phyloP scores from a whole-genome alignment of 129 eudicot genomes.

The Flaveria trinervia region DNA sequence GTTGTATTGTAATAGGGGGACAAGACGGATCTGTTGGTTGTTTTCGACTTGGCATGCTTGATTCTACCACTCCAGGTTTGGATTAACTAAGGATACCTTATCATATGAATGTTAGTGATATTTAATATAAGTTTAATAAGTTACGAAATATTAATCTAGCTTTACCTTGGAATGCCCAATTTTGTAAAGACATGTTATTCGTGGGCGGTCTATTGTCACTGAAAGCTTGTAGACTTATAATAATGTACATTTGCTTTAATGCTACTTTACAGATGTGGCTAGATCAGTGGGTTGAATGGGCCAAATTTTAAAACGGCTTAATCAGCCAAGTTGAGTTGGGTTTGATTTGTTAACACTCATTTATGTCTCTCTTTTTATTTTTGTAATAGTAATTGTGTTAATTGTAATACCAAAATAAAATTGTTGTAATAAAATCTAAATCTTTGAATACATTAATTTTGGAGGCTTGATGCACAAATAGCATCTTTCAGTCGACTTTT shows the following conservation, averaged over 20 bases:
- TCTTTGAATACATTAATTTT: background rate
- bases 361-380: background rate
- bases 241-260: constrained; percentile 9
- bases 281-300: background rate
- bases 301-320: background rate
- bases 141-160: background rate
- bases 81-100: background rate
- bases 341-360: background rate
- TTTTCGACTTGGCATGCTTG: constrained; percentile 72
- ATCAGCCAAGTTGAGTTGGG: background rate
- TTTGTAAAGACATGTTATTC: background rate
- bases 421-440: background rate
- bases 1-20: constrained; percentile 76
- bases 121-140: background rate
- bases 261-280: constrained; percentile 5
- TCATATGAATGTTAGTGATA: background rate
- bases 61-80: constrained; percentile 67
- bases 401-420: background rate
- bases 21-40: constrained; percentile 72
- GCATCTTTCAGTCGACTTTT: background rate
- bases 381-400: background rate
- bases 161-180: constrained; percentile 6
- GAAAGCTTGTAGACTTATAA: background rate
- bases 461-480: constrained; percentile 7
- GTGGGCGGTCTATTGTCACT: background rate